Conservation (phyloP, 2,329 filamentous ascomycete species). For the Bertia moriformis region DNA sequence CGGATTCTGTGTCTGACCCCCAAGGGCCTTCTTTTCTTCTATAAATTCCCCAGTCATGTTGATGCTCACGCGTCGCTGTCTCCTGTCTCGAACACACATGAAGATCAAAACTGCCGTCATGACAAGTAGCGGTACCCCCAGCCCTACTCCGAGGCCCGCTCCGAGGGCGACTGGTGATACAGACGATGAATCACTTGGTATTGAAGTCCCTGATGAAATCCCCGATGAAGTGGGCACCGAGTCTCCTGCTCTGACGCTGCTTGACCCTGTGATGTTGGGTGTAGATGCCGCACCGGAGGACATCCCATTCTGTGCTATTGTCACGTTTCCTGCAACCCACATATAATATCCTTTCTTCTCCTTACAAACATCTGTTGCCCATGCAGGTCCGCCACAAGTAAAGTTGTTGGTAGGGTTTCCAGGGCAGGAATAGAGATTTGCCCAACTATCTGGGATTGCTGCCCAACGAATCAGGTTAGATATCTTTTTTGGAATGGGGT, state of each 20-base stretch:
- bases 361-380: not conserved
- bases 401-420: conserved; percentile 3
- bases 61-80: no score
- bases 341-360: not conserved
- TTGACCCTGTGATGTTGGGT: not conserved
- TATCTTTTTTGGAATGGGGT: no score
- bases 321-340: not conserved
- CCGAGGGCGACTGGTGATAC: not conserved
- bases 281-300: not conserved
- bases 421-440: conserved; percentile 5
- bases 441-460: conserved; percentile 4
- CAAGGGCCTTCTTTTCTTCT: no score
- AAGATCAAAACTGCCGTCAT: not conserved
- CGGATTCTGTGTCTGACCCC: no score
- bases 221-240: not conserved
- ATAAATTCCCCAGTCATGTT: no score
- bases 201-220: not conserved
- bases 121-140: not conserved
- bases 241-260: not conserved
- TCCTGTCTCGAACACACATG: no score
- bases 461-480: not conserved
- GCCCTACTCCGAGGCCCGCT: not conserved
- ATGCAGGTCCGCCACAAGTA: conserved; percentile 4
- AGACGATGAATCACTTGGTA: not conserved
- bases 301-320: not conserved